Evolutionary conservation across 345 rosid genomes (phyloP).

Genomic region (Linum usitatissimum): DNA sequence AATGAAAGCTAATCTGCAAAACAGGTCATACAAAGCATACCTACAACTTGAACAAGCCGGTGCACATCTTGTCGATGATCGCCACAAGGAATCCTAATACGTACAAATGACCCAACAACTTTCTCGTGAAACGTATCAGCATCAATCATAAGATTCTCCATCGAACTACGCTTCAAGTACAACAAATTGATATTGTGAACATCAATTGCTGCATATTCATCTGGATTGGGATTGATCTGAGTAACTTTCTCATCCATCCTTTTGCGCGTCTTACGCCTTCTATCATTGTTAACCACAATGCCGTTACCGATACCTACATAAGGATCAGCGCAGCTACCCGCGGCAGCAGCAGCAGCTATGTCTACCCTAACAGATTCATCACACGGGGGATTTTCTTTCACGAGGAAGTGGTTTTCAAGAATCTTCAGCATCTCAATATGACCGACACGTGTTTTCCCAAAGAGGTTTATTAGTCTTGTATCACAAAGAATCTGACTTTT

Average conservation of each 20-base stretch:
- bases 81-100: constrained; percentile 51
- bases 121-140: constrained; percentile 51
- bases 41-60: constrained; percentile 85
- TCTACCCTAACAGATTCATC: constrained; percentile 24
- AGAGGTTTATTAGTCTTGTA: constrained; percentile 49
- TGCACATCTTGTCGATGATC: constrained; percentile 63
- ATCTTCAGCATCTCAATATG: constrained; percentile 91
- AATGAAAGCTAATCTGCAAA: constrained; percentile 13
- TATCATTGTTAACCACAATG: constrained; percentile 25
- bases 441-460: constrained; percentile 57
- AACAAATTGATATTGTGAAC: constrained; percentile 67
- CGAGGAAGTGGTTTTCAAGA: constrained; percentile 66
- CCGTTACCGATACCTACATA: constrained; percentile 25
- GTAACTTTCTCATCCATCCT: constrained; percentile 37
- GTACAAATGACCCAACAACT: constrained; percentile 81
- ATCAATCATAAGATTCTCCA: constrained; percentile 63
- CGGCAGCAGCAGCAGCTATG: constrained; percentile 23
- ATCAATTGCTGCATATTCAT: constrained; percentile 79
- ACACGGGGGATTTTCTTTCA: constrained; percentile 30
- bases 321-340: constrained; percentile 20
- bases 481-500: constrained; percentile 70
- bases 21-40: constrained; percentile 32
- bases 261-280: constrained; percentile 42
- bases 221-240: constrained; percentile 22
- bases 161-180: constrained; percentile 52